Conservation (phyloP, 2,329 filamentous ascomycete species). For the Metarhizium sp. region DNA sequence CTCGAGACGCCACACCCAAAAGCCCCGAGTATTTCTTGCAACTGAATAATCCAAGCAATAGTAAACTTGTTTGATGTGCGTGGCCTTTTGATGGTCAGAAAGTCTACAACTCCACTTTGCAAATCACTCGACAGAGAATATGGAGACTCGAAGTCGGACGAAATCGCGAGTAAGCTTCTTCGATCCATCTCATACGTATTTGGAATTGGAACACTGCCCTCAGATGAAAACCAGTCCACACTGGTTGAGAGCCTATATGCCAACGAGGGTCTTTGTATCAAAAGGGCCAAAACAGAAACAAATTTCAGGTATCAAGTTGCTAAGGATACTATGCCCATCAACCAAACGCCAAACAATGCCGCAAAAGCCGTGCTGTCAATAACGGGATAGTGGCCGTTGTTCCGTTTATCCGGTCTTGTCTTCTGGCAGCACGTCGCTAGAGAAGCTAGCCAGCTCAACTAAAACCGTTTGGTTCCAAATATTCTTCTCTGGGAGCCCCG, state of each 20-base stretch:
- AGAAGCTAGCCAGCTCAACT: neutral
- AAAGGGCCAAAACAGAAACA: neutral
- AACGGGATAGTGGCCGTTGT: neutral
- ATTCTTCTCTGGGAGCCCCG: neutral
- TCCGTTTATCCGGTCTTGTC: neutral
- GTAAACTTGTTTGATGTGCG: too few relatives aligned
- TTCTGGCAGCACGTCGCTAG: neutral
- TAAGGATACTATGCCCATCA: neutral
- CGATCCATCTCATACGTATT: too few relatives aligned
- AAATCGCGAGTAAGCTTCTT: too few relatives aligned
- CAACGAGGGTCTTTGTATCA: neutral
- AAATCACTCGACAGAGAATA: too few relatives aligned
- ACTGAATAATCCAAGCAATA: too few relatives aligned
- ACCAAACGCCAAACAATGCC: constrained; percentile 6
- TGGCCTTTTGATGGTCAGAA: too few relatives aligned
- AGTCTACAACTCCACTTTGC: too few relatives aligned
- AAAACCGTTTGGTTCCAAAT: neutral
- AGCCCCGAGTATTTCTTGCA: too few relatives aligned
- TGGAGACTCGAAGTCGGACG: too few relatives aligned
- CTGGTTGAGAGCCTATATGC: too few relatives aligned
- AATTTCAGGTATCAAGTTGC: neutral
- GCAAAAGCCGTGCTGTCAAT: neutral
- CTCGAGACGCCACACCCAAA: neutral
- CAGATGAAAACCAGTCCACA: too few relatives aligned
- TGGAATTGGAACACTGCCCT: too few relatives aligned